phyloP scores from a whole-genome alignment of 1,284 basidiomycete species.

The Sporisorium graminicola region DNA sequence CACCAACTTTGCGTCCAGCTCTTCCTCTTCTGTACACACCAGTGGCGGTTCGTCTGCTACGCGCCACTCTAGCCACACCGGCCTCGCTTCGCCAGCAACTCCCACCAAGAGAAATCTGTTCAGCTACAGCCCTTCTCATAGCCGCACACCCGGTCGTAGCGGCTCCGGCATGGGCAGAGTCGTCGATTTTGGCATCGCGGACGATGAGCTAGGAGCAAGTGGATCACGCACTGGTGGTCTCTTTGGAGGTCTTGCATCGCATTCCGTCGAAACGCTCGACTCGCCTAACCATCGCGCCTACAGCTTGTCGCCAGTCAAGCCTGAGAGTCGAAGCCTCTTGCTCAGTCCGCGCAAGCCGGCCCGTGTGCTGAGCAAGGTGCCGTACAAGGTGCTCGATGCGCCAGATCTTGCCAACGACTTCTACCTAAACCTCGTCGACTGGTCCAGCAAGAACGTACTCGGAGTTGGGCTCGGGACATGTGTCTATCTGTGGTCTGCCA shows the following conservation, averaged over 20 bases:
- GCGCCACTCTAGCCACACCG: conserved; percentile 41
- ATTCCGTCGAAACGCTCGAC: conserved; percentile 67
- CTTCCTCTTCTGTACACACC: conserved; percentile 44
- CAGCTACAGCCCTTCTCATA: conserved; percentile 69
- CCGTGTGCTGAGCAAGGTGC: conserved; percentile 90
- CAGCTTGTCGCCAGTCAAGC: conserved; percentile 88
- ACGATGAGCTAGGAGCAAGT: conserved; percentile 33
- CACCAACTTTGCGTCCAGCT: conserved; percentile 44
- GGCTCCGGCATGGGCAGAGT: conserved; percentile 42
- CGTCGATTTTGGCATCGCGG: conserved; percentile 45
- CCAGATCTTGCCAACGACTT: conserved; percentile 95
- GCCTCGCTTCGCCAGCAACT: conserved; percentile 49
- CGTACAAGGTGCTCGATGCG: conserved; percentile 96
- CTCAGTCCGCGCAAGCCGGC: conserved; percentile 85
- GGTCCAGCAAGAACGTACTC: conserved; percentile 93
- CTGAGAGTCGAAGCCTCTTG: conserved; percentile 84
- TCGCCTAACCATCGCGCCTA: conserved; percentile 84
- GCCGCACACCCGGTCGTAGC: conserved; percentile 42
- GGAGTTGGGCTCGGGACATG: conserved; percentile 91
- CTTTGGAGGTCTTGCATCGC: conserved; percentile 49
- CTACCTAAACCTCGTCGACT: conserved; percentile 97
- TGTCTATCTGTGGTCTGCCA: conserved; percentile 97
- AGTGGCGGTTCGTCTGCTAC: conserved; percentile 49
- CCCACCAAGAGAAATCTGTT: conserved; percentile 72
- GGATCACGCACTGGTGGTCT: conserved; percentile 44